Evolutionary conservation across 305 asterid genomes (phyloP).

Genomic region (Plantago coronopus): DNA sequence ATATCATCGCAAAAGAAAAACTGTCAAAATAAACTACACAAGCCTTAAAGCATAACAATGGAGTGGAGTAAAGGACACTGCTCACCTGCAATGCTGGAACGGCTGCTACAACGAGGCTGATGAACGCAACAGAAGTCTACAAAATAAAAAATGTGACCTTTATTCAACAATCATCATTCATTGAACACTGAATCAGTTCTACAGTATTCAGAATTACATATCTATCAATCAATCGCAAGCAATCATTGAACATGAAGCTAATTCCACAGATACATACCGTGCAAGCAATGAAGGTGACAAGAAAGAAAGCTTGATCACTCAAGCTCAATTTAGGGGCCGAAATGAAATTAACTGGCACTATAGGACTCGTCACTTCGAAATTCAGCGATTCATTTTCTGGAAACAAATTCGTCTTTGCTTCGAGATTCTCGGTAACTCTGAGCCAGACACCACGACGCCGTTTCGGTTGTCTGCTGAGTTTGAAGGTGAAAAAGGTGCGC

Average conservation of each 20-base stretch:
- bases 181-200: constrained; percentile 1
- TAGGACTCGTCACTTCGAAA: constrained; percentile 50
- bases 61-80: not conserved
- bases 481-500: constrained; percentile 20
- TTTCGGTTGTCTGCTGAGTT: constrained; percentile 13
- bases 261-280: constrained; percentile 37
- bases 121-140: constrained; percentile 66
- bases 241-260: not conserved
- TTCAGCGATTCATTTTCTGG: constrained; percentile 31
- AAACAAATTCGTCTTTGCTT: constrained; percentile 23
- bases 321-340: constrained; percentile 49
- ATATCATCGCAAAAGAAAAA: too few species aligned
- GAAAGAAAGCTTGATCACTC: constrained; percentile 58
- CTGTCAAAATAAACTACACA: not conserved
- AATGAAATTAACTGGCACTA: constrained; percentile 30
- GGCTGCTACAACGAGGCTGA: constrained; percentile 67
- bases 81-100: constrained; percentile 76
- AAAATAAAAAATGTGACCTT: constrained; percentile 12
- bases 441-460: constrained; percentile 21
- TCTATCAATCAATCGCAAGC: not conserved
- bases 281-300: constrained; percentile 65
- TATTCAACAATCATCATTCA: not conserved
- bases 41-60: not conserved
- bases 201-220: not conserved
- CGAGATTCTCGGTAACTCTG: constrained; percentile 28